Percentiles rank a stretch among this genome's conserved stretches.
Conservation (phyloP, 768 basidiomycete species). For the Lactarius vividus region DNA sequence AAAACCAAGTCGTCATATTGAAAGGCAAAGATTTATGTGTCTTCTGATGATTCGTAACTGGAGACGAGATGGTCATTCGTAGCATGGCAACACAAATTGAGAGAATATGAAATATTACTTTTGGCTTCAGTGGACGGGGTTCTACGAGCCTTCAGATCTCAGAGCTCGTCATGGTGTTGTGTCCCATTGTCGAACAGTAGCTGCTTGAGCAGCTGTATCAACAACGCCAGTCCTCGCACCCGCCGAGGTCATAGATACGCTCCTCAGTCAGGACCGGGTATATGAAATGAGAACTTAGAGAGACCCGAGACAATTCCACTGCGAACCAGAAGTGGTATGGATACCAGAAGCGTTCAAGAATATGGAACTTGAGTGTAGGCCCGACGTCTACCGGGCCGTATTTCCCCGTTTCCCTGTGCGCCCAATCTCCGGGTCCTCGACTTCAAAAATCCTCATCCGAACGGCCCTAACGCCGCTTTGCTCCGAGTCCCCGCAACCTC, state of each 20-base stretch:
- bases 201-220: not conserved
- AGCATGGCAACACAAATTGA: not conserved
- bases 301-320: not conserved
- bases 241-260: slow-evolving; percentile 28
- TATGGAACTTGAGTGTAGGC: slow-evolving; percentile 12
- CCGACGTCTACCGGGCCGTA: not conserved
- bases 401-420: not conserved
- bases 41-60: not conserved
- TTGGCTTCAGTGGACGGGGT: not conserved
- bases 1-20: not conserved
- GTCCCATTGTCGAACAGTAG: slow-evolving; percentile 15
- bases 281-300: not conserved
- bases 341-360: slow-evolving; percentile 12
- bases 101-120: not conserved
- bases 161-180: not conserved
- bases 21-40: not conserved
- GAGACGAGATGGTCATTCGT: not conserved
- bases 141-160: not conserved
- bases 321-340: not conserved
- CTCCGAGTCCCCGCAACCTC: not conserved
- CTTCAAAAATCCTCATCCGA: too few species aligned
- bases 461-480: not conserved
- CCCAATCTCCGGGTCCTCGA: too few species aligned
- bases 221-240: slow-evolving; percentile 26
- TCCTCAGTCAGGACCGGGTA: slow-evolving; percentile 18